Evolutionary conservation across 1,284 basidiomycete genomes (phyloP), one percentile per base, ranked within the genome.

Genomic region (Xerocomus alliaceus): DNA sequence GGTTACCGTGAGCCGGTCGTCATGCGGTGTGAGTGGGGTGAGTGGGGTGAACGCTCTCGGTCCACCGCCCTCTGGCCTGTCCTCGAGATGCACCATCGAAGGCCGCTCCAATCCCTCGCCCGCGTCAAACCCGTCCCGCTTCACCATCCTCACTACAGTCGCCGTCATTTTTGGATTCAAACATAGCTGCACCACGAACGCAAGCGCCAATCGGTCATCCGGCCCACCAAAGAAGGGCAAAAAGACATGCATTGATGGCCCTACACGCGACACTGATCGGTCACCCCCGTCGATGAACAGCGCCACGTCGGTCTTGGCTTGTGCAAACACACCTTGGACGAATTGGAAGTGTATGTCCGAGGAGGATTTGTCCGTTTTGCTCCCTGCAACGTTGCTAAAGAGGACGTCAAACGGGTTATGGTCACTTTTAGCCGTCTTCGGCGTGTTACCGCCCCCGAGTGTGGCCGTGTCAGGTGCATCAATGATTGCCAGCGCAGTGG

Each of bases 181-280:
- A 73, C 93, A 95, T 22, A 97, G 80, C 75, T 96, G 94, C 28
- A 91, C 84, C 18, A 93, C 88, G 64, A 97, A 87, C 37, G 88
- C 83, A 29, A 98, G 81, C 0, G 95, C 95, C 13, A 94, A 83
- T 5, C 97, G 86, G 72, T 98, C 97, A 74, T 99, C 97, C 0
- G 94, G 90, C 0, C 97, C 97, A 26, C 96, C 97, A 75, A 97
- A 93, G 84, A 98, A 98, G 0, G 93, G 92, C 26, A 97, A 76
- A 77, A 97, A 91, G 34, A 98, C 71, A 71, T 96, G 94, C 65
- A 86, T 24, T 60, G 63, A 61, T 63, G 77, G 58, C 64, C 72
- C 67, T 60, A 51, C 5, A 18, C 45, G 64, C 4, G 35, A n/a
- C 71, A 31, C 67, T 64, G 2, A 66, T 58, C 74, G 73, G 24